These are phyloP conservation scores for Magnaporthiopsis rhizophila DNA, from an alignment of 2,329 filamentous ascomycete species.

Conservation along the genomic window DNA sequence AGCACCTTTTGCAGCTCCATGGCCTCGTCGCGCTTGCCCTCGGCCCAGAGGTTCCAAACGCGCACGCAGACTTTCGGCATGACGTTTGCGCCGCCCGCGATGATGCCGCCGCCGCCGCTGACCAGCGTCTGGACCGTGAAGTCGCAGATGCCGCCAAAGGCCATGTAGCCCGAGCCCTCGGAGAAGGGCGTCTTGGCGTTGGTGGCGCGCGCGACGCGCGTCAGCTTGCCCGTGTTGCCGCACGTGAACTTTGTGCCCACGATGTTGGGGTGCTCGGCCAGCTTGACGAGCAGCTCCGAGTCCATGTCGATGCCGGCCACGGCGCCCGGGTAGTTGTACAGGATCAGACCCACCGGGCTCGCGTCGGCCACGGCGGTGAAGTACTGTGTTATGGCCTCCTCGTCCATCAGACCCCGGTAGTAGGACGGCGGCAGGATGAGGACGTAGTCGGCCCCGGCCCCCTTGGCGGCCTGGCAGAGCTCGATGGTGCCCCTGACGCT, in stretches of 20 bases:
- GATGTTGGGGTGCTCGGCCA: conserved; percentile 76
- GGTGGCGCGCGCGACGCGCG: conserved; percentile 66
- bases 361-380: conserved; percentile 61
- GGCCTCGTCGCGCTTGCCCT: conserved; percentile 69
- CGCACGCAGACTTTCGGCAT: conserved; percentile 74
- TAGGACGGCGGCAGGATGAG: conserved; percentile 76
- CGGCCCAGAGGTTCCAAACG: conserved; percentile 67
- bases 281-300: conserved; percentile 73
- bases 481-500: conserved; percentile 75
- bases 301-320: conserved; percentile 85
- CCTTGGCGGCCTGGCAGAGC: conserved; percentile 57
- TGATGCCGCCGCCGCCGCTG: conserved; percentile 74
- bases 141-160: conserved; percentile 81
- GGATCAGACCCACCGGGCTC: conserved; percentile 67
- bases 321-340: conserved; percentile 89
- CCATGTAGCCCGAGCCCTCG: conserved; percentile 65
- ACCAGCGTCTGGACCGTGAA: conserved; percentile 77
- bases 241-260: conserved; percentile 88
- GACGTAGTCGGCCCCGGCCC: conserved; percentile 70
- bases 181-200: conserved; percentile 59
- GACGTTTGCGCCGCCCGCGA: conserved; percentile 78
- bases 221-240: conserved; percentile 83
- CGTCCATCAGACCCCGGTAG: conserved; percentile 70
- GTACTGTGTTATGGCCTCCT: conserved; percentile 55
- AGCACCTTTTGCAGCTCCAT: conserved; percentile 69